These are phyloP conservation scores for Dryas drummondii DNA, from an alignment of 306 rosid genomes.

Conservation along the genomic window DNA sequence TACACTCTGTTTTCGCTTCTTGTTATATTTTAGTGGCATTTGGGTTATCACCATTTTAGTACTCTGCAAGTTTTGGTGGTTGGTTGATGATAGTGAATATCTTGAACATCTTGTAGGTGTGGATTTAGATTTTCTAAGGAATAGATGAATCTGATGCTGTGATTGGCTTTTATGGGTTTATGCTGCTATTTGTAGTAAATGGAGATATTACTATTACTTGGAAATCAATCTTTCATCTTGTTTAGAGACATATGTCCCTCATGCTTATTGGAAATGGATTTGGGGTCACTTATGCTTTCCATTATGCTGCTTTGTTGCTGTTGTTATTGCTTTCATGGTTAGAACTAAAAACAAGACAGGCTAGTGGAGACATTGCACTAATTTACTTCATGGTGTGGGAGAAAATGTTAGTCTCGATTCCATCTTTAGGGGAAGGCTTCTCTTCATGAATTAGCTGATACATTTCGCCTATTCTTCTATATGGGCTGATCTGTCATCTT, in stretches of 20 bases:
- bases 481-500: not conserved
- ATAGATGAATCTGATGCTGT: not conserved
- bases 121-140: not conserved
- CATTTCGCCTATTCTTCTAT: not conserved
- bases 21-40: slow-evolving; percentile 64
- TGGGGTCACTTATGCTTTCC: not conserved
- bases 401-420: not conserved
- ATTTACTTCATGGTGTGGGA: not conserved
- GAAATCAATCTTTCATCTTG: not conserved
- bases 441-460: not conserved
- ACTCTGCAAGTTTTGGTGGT: slow-evolving; percentile 32
- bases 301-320: not conserved
- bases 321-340: not conserved
- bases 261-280: not conserved
- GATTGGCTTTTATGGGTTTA: not conserved
- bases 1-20: slow-evolving; percentile 90
- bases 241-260: not conserved
- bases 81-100: slow-evolving; percentile 4
- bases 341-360: not conserved
- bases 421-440: not conserved
- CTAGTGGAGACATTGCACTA: not conserved
- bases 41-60: slow-evolving; percentile 20
- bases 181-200: slow-evolving; percentile 3
- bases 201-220: not conserved
- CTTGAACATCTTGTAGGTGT: slow-evolving; percentile 13